phyloP scores from a whole-genome alignment of 352 stramenopile species.

The Globisporangium parvum region DNA sequence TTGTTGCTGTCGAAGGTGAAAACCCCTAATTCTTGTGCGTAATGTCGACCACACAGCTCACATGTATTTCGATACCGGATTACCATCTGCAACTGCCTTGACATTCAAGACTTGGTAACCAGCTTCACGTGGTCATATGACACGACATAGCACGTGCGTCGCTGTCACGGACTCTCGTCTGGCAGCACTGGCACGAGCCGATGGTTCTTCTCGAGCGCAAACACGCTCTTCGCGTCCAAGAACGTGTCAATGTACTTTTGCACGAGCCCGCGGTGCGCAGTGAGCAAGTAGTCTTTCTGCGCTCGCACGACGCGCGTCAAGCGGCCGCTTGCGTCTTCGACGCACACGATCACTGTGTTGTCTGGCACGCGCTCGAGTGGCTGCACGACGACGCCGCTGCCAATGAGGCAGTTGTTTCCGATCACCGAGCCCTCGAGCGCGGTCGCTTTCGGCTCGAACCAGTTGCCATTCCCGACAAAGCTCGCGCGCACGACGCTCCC shows the following conservation, averaged over 20 bases:
- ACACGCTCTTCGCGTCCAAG: conserved; percentile 59
- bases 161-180: not conserved
- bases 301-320: conserved; percentile 34
- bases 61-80: no score
- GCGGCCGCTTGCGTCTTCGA: conserved; percentile 26
- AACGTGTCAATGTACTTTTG: conserved; percentile 75
- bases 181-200: conserved; percentile 32
- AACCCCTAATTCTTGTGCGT: no score
- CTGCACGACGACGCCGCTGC: conserved; percentile 69
- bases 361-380: conserved; percentile 54
- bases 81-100: no score
- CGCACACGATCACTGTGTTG: conserved; percentile 67
- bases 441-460: conserved; percentile 68
- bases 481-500: conserved; percentile 56
- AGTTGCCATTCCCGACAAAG: conserved; percentile 58
- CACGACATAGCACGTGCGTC: no score
- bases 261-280: conserved; percentile 47
- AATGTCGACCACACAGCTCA: no score
- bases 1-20: no score
- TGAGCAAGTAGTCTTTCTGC: conserved; percentile 65
- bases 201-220: conserved; percentile 78
- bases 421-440: conserved; percentile 50
- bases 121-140: no score
- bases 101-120: no score
- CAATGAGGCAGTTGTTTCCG: conserved; percentile 77